Evolutionary conservation across 2,329 filamentous ascomycete species (phyloP).

Genomic region (Pyrenochaeta sp.): DNA sequence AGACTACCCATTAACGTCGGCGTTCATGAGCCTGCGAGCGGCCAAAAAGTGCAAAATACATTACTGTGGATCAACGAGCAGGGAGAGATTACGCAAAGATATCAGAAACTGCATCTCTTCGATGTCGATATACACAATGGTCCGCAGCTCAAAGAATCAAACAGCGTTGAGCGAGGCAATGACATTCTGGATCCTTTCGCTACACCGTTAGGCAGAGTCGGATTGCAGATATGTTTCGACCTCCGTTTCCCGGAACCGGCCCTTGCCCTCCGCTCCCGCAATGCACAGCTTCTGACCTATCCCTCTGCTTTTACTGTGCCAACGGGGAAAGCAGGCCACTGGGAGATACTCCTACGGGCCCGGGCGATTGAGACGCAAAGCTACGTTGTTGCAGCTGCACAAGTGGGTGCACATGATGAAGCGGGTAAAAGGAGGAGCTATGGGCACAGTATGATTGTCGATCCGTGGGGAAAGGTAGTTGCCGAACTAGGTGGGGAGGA

Average conservation of each 20-base stretch:
- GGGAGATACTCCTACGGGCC: constrained; percentile 79
- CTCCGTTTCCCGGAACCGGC: constrained; percentile 82
- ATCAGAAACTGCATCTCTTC: constrained; percentile 93
- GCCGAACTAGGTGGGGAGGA: constrained; percentile 67
- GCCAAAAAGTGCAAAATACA: constrained; percentile 68
- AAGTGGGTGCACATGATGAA: constrained; percentile 75
- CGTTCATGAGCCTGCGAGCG: constrained; percentile 67
- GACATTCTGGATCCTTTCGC: constrained; percentile 73
- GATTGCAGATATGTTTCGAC: constrained; percentile 89
- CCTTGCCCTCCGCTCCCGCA: constrained; percentile 69
- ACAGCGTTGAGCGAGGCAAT: constrained; percentile 66
- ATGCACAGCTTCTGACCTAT: constrained; percentile 82
- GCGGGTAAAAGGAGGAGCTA: constrained; percentile 75
- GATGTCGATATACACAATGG: constrained; percentile 71
- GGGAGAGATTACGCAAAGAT: constrained; percentile 68
- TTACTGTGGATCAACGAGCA: constrained; percentile 71
- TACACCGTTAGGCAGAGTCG: constrained; percentile 78
- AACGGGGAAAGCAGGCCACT: constrained; percentile 81
- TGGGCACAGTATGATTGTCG: constrained; percentile 84
- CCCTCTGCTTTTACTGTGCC: constrained; percentile 90
- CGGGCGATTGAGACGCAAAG: constrained; percentile 89
- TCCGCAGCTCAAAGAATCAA: constrained; percentile 68
- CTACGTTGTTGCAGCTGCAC: constrained; percentile 87
- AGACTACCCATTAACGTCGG: constrained; percentile 82
- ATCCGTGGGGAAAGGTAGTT: constrained; percentile 84